Percentiles rank a stretch among this genome's conserved stretches.
Conservation (phyloP, 768 basidiomycete genomes). For the Suillus lakei region DNA sequence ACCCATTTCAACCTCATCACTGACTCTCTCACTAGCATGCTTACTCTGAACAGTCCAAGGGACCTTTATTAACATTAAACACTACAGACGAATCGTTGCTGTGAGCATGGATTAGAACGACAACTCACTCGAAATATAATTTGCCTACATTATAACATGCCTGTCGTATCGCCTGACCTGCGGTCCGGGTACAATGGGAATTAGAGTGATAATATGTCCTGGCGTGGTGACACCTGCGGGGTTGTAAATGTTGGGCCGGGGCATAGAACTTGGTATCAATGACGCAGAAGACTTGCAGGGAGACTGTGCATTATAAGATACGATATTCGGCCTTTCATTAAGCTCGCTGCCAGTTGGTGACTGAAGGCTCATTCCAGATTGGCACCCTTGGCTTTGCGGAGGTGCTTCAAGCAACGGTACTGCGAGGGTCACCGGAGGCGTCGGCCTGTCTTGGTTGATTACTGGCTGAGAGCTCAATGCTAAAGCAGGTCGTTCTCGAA, state of each 20-base stretch:
- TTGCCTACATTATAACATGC: background rate
- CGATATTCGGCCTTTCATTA: background rate
- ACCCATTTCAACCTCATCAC: background rate
- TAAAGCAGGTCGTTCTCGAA: background rate
- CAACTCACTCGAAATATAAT: background rate
- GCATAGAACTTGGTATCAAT: background rate
- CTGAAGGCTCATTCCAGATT: background rate
- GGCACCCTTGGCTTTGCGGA: background rate
- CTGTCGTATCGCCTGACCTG: background rate
- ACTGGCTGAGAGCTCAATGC: background rate
- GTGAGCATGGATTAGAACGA: background rate
- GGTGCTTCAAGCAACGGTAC: background rate
- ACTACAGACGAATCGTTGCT: background rate
- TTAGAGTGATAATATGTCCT: background rate
- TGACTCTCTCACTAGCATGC: background rate
- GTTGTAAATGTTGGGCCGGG: background rate
- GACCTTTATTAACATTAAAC: background rate
- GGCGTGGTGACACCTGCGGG: background rate
- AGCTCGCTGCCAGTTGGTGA: background rate
- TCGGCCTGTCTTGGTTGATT: background rate
- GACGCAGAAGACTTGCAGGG: background rate
- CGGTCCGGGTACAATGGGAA: background rate
- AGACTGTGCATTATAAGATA: background rate
- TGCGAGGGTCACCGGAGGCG: background rate
- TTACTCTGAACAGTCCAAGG: background rate